Evolutionary conservation across 1,284 basidiomycete genomes (phyloP).

Genomic region (Pseudozyma hubeiensis): DNA sequence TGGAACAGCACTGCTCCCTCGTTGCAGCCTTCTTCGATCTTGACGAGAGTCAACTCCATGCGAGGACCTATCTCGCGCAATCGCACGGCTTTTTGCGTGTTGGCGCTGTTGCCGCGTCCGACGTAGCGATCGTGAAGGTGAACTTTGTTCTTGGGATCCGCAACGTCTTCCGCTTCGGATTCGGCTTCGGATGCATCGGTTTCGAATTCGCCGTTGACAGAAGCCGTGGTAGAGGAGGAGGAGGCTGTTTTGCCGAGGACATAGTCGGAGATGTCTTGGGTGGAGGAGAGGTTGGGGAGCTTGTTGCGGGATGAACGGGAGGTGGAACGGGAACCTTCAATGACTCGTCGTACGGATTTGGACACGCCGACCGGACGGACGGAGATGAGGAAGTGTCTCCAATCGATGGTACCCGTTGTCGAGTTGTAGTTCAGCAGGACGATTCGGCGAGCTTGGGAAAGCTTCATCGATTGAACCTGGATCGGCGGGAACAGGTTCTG

Average conservation of each 20-base stretch:
- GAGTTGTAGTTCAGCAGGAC: conserved; percentile 93
- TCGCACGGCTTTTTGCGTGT: conserved; percentile 87
- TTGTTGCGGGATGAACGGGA: conserved; percentile 12
- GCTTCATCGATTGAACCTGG: conserved; percentile 75
- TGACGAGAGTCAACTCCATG: conserved; percentile 91
- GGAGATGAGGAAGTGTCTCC: conserved; percentile 94
- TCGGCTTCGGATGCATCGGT: conserved; percentile 73
- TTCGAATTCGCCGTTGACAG: conserved; percentile 73
- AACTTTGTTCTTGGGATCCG: conserved; percentile 74
- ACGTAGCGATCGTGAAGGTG: conserved; percentile 91
- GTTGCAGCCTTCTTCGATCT: conserved; percentile 88
- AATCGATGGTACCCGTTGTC: conserved; percentile 86
- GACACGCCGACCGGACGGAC: conserved; percentile 95
- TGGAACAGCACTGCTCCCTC: conserved; percentile 65
- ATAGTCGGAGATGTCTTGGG: conserved; percentile 96
- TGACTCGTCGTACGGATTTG: conserved; percentile 86
- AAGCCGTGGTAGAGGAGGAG: conserved; percentile 20
- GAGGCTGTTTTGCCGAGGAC: conserved; percentile 80
- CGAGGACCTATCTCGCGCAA: conserved; percentile 94
- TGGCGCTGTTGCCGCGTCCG: conserved; percentile 91
- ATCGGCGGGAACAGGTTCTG: conserved; percentile 89
- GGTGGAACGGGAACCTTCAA: conserved; percentile 75
- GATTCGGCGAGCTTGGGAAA: conserved; percentile 76
- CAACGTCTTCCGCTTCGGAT: conserved; percentile 85
- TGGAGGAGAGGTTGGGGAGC: conserved; percentile 83